These are phyloP conservation scores for Monoraphidium neglectum DNA, from an alignment of 139 green algal genomes.

Conservation along the genomic window DNA sequence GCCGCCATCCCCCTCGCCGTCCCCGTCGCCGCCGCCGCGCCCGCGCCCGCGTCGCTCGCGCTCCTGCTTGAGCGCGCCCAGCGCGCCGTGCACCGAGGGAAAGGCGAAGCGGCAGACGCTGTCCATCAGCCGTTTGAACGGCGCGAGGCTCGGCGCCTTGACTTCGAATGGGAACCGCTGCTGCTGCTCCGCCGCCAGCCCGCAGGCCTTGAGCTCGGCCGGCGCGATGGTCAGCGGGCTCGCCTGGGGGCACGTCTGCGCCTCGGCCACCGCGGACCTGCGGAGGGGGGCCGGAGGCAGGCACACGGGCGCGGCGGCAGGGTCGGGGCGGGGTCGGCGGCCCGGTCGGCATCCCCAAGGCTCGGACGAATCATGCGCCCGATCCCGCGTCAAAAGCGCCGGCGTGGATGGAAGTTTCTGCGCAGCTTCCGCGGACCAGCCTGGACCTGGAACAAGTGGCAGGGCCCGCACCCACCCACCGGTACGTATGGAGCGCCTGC, in stretches of 20 bases:
- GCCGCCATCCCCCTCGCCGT: too few species aligned
- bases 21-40: too few species aligned
- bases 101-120: conserved; percentile 34
- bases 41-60: too few species aligned
- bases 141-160: conserved; percentile 15
- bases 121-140: conserved; percentile 31
- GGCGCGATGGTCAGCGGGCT: conserved; percentile 4
- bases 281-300: neutral
- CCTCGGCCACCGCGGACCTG: conserved; percentile 24
- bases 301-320: too few species aligned
- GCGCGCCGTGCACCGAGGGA: conserved; percentile 12
- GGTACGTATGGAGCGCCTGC: conserved; percentile 19
- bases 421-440: neutral
- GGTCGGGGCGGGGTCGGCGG: too few species aligned
- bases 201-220: neutral
- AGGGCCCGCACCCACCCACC: neutral
- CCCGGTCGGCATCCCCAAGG: too few species aligned
- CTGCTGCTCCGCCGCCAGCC: neutral
- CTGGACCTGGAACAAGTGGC: neutral
- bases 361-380: too few species aligned
- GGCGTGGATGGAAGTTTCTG: too few species aligned
- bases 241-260: neutral
- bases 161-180: conserved; percentile 6
- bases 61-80: neutral
- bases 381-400: too few species aligned